These are phyloP conservation scores for Crithidia mellificae DNA, from an alignment of 208 protist species.

Conservation along the genomic window DNA sequence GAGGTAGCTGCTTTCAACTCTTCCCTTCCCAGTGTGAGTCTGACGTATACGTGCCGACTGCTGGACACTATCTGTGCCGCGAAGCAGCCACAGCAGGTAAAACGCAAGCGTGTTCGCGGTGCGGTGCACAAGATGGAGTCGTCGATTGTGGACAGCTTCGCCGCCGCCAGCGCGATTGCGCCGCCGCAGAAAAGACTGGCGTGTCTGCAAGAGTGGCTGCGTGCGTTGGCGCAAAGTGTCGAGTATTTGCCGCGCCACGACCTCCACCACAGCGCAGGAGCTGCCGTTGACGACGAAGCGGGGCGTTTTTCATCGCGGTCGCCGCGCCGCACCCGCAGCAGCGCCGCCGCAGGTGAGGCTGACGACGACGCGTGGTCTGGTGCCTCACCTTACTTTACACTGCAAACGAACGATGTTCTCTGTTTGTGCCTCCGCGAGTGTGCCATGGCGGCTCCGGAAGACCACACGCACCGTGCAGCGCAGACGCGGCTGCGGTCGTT, in stretches of 20 bases:
- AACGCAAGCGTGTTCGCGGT: slow-evolving; percentile 47
- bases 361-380: slow-evolving; percentile 50
- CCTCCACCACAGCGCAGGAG: not conserved
- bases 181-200: slow-evolving; percentile 5
- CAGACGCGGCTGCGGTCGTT: slow-evolving; percentile 24
- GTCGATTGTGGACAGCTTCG: slow-evolving; percentile 54
- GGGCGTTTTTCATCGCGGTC: slow-evolving; percentile 17
- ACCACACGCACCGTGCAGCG: no score
- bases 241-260: slow-evolving; percentile 29
- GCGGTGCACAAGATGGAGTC: slow-evolving; percentile 56
- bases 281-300: no score
- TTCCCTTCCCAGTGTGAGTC: not conserved
- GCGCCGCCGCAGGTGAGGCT: slow-evolving; percentile 10
- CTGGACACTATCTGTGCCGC: slow-evolving; percentile 16
- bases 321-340: not conserved
- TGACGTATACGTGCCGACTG: slow-evolving; percentile 30
- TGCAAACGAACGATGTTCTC: slow-evolving; percentile 57
- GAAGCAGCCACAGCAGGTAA: slow-evolving; percentile 14
- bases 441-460: slow-evolving; percentile 2
- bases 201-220: slow-evolving; percentile 22
- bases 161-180: slow-evolving; percentile 10
- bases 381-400: slow-evolving; percentile 65
- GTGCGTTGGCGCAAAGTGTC: slow-evolving; percentile 2
- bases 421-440: slow-evolving; percentile 57
- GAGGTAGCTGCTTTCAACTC: no score